These are phyloP conservation scores for Trypanosoma congolense DNA, from an alignment of 208 protist genomes.

Conservation along the genomic window DNA sequence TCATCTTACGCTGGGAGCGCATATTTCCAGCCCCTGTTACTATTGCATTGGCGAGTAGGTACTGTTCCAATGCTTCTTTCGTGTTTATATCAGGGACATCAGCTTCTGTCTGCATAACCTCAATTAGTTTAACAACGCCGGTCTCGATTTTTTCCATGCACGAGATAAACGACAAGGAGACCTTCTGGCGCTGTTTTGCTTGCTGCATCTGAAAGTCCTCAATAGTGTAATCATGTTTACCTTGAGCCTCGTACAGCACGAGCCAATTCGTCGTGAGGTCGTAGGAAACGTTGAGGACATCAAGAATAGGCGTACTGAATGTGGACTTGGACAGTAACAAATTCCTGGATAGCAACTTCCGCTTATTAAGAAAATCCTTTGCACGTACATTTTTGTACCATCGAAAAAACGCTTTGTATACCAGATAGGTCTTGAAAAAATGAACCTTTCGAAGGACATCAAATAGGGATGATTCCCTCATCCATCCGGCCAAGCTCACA, in stretches of 20 bases:
- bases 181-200: conserved; percentile 64
- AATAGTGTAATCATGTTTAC: conserved; percentile 86
- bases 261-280: conserved; percentile 71
- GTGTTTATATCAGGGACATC: conserved; percentile 92
- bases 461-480: conserved; percentile 89
- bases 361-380: conserved; percentile 66
- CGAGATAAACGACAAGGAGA: conserved; percentile 37
- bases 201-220: conserved; percentile 82
- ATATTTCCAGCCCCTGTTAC: conserved; percentile 36
- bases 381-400: conserved; percentile 73
- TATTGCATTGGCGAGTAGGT: conserved; percentile 79
- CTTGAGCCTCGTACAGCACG: conserved; percentile 75
- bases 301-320: conserved; percentile 72
- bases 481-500: conserved; percentile 89
- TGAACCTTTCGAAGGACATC: conserved; percentile 89
- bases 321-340: conserved; percentile 85
- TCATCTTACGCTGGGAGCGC: conserved; percentile 66
- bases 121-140: conserved; percentile 77
- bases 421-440: conserved; percentile 90
- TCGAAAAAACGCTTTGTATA: conserved; percentile 88
- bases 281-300: conserved; percentile 74
- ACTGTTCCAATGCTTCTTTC: conserved; percentile 87
- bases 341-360: conserved; percentile 61
- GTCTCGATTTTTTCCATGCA: conserved; percentile 81
- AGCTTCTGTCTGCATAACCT: conserved; percentile 70